Evolutionary conservation across 1,284 basidiomycete species (phyloP), one percentile per base, ranked within the genome.

Genomic region (Anthracocystis walkeri): DNA sequence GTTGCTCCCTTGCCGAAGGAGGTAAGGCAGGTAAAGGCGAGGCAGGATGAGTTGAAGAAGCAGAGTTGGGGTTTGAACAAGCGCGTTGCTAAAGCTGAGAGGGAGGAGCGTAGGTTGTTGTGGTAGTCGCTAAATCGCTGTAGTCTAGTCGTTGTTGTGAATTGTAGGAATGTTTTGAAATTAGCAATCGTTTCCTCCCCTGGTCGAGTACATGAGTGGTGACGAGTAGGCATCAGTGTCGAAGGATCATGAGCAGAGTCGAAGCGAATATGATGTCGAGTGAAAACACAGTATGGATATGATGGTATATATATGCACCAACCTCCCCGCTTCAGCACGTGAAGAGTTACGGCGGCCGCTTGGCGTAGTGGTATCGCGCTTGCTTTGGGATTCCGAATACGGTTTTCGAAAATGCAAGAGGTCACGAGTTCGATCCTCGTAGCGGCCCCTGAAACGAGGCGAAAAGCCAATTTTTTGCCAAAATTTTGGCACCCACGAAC

Each of bases 1-100:
- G 75, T 82, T 14, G 82, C 83, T 0, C 83, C 83, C 4, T 46
- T 75, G 38, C 70, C 74, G 4, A 79, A 80, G 53, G 68, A 64
- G 29, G 65, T 78, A 18, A 70, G 70, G 46, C 33, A 57, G 44
- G 70, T 61, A 2, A 74, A 77, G 53, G 18, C 58, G 49, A 69
- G 74, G 23, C 69, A 81, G 61, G 65, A 60, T 11, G 55, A 78
- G 45, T 49, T 70, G 21, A 57, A 70, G 46, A 69, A 63, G 59
- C 63, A 58, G 16, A 65, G 59, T 8, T 83, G 80, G 81, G 82
- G 82, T 45, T 42, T 76, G 53, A 79, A 81, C 58, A 84, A 83
- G 75, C 63, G 79, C 21, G 56, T 79, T n/a, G 63, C 75, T 4
- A 42, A 58, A 2, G 72, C 66, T 6, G 65, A 79, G 55, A 58